phyloP scores from a whole-genome alignment of 768 basidiomycete species.

The Dentipellis fragilis region DNA sequence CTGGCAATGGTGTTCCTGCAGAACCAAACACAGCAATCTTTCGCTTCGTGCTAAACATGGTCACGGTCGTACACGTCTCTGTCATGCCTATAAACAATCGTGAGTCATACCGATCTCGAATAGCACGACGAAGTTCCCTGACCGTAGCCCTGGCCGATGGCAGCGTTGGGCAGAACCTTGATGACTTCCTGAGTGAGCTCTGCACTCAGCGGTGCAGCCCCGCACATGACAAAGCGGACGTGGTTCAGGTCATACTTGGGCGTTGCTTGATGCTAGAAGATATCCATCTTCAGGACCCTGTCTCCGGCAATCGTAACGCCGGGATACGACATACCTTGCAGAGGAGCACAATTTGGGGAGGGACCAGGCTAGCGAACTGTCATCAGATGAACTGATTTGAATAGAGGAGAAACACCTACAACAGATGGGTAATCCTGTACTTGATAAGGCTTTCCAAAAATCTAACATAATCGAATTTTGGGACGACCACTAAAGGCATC shows the following conservation, averaged over 20 bases:
- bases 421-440: constrained; percentile 23
- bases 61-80: constrained; percentile 45
- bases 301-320: neutral
- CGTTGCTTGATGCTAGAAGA: constrained; percentile 18
- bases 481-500: constrained; percentile 22
- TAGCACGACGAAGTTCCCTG: neutral
- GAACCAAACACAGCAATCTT: constrained; percentile 45
- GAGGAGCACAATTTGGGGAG: constrained; percentile 21
- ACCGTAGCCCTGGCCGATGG: constrained; percentile 58
- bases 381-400: neutral
- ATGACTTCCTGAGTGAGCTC: constrained; percentile 31
- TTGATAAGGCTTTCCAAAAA: constrained; percentile 23
- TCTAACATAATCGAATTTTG: constrained; percentile 23
- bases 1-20: constrained; percentile 35
- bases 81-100: constrained; percentile 45
- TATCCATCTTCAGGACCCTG: neutral
- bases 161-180: constrained; percentile 39
- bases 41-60: constrained; percentile 36
- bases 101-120: neutral
- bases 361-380: constrained; percentile 14
- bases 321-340: constrained; percentile 17
- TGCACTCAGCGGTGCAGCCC: constrained; percentile 26
- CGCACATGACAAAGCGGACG: constrained; percentile 19
- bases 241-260: constrained; percentile 21
- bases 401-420: constrained; percentile 12